Evolutionary conservation across 2,329 filamentous ascomycete genomes (phyloP), one percentile per base, ranked within the genome.

Genomic region (Rutstroemia sp.): DNA sequence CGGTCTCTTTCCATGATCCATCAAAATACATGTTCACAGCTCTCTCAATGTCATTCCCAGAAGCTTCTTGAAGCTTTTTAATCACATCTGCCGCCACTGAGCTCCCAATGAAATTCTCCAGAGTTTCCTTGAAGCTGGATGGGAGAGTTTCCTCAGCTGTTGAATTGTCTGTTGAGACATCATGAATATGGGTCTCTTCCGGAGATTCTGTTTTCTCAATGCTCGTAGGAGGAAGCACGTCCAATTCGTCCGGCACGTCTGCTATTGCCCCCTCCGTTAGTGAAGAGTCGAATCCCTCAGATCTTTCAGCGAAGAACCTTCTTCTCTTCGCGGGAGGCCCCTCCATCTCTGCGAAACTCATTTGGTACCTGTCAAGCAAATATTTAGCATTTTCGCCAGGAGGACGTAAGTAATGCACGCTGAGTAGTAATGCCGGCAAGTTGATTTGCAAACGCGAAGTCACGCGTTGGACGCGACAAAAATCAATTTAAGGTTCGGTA

Each of bases 21-120:
- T 88, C 85, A 59, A 86, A 81, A 65, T 85, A 88, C 79, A 86
- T 86, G 58, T 86, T 86, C 56, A 86, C 79, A 6, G 84, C 84
- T 59, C 77, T 75, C 64, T 86, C 80, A 16, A 87, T 74, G 59
- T 83, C 75, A 53, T 79, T 73, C 23, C 77, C 77, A 54, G 82
- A 85, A 45, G 75, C 74, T 8, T 76, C 71, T n/a, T 74, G 74
- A 19, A 88, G 75, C 4, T 75, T 68, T 6, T 71, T 70, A 49
- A 87, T 64, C 0, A 75, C 70, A 23, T 80, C 74, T 0, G 73
- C 58, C 6, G 73, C 68, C 19, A 87, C 73, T 52, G 79, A 78
- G 57, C 79, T 77, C 38, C 83, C 83, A 21, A 87, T 71, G 58
- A 87, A 79, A 57, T 71, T 74, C 64, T 85, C 78, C 54, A 88